These are phyloP conservation scores for Starmerella geochares DNA, from an alignment of 805 yeast genomes.

Conservation along the genomic window DNA sequence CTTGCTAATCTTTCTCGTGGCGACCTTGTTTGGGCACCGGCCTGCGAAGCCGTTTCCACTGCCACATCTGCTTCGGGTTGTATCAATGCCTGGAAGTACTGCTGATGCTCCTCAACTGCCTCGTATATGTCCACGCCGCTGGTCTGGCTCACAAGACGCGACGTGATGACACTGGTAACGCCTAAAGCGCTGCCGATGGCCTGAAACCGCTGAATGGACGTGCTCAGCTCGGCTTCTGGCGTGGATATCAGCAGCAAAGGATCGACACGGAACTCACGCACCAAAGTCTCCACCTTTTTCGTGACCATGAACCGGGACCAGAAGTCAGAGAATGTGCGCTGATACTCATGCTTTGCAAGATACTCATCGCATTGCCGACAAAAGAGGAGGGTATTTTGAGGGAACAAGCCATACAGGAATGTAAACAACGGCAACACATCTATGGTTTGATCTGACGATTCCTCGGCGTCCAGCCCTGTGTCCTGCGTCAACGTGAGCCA, in stretches of 20 bases:
- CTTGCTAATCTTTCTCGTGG: neutral
- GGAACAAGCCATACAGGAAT: constrained; percentile 49
- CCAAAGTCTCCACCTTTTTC: constrained; percentile 27
- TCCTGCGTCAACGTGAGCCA: constrained; percentile 5
- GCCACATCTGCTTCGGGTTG: neutral
- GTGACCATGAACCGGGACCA: constrained; percentile 33
- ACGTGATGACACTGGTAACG: constrained; percentile 32
- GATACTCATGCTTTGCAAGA: constrained; percentile 23
- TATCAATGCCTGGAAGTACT: neutral
- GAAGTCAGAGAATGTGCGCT: constrained; percentile 26
- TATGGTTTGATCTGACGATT: constrained; percentile 13
- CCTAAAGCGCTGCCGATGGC: constrained; percentile 33
- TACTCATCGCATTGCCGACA: constrained; percentile 37
- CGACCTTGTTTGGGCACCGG: neutral
- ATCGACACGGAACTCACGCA: constrained; percentile 38
- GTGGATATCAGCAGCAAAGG: constrained; percentile 38
- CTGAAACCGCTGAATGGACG: constrained; percentile 27
- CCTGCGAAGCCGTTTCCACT: neutral
- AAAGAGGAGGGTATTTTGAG: constrained; percentile 40
- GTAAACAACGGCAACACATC: constrained; percentile 36
- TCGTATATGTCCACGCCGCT: neutral
- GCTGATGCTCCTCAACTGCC: neutral
- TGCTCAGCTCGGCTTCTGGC: constrained; percentile 32
- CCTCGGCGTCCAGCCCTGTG: neutral
- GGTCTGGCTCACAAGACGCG: constrained; percentile 9